phyloP scores from a whole-genome alignment of 352 stramenopile genomes.

The Hyaloperonospora brassicae region DNA sequence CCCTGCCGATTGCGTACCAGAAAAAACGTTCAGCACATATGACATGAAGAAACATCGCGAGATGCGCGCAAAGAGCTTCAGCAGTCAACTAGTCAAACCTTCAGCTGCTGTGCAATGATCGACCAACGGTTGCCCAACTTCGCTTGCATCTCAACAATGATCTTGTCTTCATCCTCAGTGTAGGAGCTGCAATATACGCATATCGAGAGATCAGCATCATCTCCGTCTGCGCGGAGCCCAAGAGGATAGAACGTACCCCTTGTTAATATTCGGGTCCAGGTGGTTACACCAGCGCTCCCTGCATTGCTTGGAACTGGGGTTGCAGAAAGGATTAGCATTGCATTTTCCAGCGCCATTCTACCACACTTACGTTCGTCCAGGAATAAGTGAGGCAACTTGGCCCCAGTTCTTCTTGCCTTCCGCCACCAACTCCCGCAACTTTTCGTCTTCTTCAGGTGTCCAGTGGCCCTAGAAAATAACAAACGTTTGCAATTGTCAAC shows the following conservation, averaged over 20 bases:
- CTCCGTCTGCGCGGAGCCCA: not conserved
- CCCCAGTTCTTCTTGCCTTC: conserved; percentile 89
- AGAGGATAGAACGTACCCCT: conserved; percentile 49
- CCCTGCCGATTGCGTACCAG: conserved; percentile 31
- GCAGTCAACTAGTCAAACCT: conserved; percentile 29
- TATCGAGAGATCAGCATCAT: not conserved
- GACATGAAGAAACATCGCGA: not conserved
- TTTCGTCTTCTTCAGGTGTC: conserved; percentile 86
- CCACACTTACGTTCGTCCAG: conserved; percentile 65
- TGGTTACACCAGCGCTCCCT: conserved; percentile 90
- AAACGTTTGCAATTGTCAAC: conserved; percentile 1
- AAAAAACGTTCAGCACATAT: conserved; percentile 3
- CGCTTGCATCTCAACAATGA: conserved; percentile 90
- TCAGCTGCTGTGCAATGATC: conserved; percentile 87
- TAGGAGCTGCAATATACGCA: conserved; percentile 43
- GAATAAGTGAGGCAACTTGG: conserved; percentile 73
- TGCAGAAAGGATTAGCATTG: conserved; percentile 14
- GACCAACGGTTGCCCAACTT: conserved; percentile 90
- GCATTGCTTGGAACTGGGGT: conserved; percentile 86
- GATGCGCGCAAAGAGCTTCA: not conserved
- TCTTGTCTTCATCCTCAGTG: conserved; percentile 87
- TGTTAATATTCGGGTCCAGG: conserved; percentile 89
- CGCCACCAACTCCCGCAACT: conserved; percentile 74
- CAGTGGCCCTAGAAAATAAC: conserved; percentile 70
- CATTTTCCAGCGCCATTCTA: conserved; percentile 1